These are phyloP conservation scores for Rhynchosporium secalis DNA, from an alignment of 2,329 filamentous ascomycete species.

Conservation along the genomic window DNA sequence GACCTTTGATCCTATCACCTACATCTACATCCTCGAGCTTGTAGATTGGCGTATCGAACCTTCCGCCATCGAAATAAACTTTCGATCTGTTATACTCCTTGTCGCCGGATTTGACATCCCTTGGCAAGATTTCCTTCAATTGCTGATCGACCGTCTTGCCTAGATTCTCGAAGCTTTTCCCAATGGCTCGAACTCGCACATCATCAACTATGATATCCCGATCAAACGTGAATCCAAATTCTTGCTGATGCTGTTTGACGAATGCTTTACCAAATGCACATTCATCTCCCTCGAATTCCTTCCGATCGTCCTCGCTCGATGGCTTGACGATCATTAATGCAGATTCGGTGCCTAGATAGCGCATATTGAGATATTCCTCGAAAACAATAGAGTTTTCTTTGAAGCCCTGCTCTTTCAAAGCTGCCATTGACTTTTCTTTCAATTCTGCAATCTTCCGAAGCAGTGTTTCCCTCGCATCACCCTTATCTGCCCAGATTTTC, in stretches of 20 bases:
- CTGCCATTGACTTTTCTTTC: constrained; percentile 69
- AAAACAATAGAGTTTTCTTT: constrained; percentile 71
- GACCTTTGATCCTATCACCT: constrained; percentile 73
- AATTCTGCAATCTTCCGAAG: constrained; percentile 75
- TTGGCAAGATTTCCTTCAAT: constrained; percentile 66
- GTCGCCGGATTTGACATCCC: constrained; percentile 43
- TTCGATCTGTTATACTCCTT: constrained; percentile 66
- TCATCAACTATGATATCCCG: constrained; percentile 89
- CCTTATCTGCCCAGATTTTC: constrained; percentile 59
- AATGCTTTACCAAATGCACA: constrained; percentile 88
- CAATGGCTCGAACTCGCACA: constrained; percentile 83
- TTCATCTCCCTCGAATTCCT: constrained; percentile 62
- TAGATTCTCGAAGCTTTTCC: constrained; percentile 78
- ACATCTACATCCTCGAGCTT: constrained; percentile 73
- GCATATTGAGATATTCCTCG: constrained; percentile 92
- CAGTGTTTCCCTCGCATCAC: constrained; percentile 60
- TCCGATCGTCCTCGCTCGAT: constrained; percentile 57
- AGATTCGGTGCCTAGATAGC: constrained; percentile 87
- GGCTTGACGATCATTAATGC: constrained; percentile 87
- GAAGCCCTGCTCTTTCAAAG: constrained; percentile 78
- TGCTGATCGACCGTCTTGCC: constrained; percentile 85
- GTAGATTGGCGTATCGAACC: constrained; percentile 77
- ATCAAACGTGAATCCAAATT: constrained; percentile 90
- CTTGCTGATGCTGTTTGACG: constrained; percentile 82
- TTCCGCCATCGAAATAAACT: constrained; percentile 84